These are phyloP conservation scores for Botrytis pseudocinerea DNA, from an alignment of 2,329 filamentous ascomycete genomes.

Conservation along the genomic window DNA sequence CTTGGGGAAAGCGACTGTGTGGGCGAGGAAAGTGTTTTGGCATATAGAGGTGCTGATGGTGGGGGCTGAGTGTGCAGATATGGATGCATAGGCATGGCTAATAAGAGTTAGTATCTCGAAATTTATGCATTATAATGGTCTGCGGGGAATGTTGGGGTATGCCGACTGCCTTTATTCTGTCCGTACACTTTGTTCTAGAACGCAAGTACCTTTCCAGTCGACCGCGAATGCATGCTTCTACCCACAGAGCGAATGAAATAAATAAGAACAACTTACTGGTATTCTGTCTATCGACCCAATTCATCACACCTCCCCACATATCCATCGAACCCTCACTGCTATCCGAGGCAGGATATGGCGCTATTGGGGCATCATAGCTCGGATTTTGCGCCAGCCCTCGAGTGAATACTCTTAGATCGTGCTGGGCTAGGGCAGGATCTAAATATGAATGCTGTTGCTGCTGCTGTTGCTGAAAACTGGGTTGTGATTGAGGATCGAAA, in stretches of 20 bases:
- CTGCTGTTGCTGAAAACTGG: slow-evolving; percentile 1
- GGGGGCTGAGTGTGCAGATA: slow-evolving; percentile 18
- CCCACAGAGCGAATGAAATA: background rate
- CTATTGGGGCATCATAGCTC: slow-evolving; percentile 6
- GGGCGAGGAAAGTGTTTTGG: slow-evolving; percentile 5
- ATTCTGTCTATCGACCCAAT: slow-evolving; percentile 18
- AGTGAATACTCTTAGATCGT: slow-evolving; percentile 11
- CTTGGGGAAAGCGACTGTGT: slow-evolving; percentile 21
- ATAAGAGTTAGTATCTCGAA: slow-evolving; percentile 4
- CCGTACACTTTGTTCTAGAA: background rate
- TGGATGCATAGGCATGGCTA: slow-evolving; percentile 14
- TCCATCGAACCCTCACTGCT: slow-evolving; percentile 16
- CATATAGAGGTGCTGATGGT: slow-evolving; percentile 1
- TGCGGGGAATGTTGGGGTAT: background rate
- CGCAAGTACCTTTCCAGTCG: background rate
- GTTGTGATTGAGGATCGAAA: slow-evolving; percentile 14
- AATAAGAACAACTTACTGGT: background rate
- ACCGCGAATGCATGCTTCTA: background rate
- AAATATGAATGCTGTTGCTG: slow-evolving; percentile 12
- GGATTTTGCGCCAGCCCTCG: background rate
- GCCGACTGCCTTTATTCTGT: background rate
- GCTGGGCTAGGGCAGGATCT: slow-evolving; percentile 16
- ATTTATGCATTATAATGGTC: background rate
- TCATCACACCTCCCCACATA: slow-evolving; percentile 19
- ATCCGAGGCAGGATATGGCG: slow-evolving; percentile 23